Evolutionary conservation across 768 basidiomycete species (phyloP).

Genomic region (Chalciporus sphaerocephalus): DNA sequence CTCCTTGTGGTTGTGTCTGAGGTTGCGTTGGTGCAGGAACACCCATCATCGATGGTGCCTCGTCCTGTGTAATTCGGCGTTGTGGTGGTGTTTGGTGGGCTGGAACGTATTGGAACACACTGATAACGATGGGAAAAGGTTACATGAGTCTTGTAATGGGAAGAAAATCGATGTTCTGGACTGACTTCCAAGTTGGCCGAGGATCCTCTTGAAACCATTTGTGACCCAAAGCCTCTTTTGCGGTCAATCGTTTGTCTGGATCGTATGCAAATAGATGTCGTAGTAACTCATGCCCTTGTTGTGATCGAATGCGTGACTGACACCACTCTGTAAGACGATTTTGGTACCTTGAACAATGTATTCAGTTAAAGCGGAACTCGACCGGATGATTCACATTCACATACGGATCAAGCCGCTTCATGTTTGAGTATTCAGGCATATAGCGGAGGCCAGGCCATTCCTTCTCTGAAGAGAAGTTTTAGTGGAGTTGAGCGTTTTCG

Average conservation of each 20-base stretch:
- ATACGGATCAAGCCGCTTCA: constrained; percentile 73
- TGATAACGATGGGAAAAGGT: constrained; percentile 26
- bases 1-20: constrained; percentile 41
- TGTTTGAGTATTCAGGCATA: constrained; percentile 85
- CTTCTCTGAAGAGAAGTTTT: constrained; percentile 47
- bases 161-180: constrained; percentile 9
- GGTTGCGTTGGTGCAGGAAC: constrained; percentile 45
- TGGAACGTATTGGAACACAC: constrained; percentile 68
- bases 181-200: constrained; percentile 79
- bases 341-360: constrained; percentile 42
- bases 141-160: constrained; percentile 5
- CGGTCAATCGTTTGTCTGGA: constrained; percentile 81
- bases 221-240: constrained; percentile 75
- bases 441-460: constrained; percentile 84
- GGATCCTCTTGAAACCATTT: constrained; percentile 94
- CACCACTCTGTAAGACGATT: constrained; percentile 77
- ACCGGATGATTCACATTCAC: constrained; percentile 23
- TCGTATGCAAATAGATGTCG: constrained; percentile 84
- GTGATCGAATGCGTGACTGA: constrained; percentile 52
- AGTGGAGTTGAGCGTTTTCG: background rate
- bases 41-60: constrained; percentile 83
- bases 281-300: constrained; percentile 78
- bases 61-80: constrained; percentile 88
- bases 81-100: constrained; percentile 75
- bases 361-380: constrained; percentile 1